phyloP scores from a whole-genome alignment of 805 yeast species.

The Ogataea saltuana region DNA sequence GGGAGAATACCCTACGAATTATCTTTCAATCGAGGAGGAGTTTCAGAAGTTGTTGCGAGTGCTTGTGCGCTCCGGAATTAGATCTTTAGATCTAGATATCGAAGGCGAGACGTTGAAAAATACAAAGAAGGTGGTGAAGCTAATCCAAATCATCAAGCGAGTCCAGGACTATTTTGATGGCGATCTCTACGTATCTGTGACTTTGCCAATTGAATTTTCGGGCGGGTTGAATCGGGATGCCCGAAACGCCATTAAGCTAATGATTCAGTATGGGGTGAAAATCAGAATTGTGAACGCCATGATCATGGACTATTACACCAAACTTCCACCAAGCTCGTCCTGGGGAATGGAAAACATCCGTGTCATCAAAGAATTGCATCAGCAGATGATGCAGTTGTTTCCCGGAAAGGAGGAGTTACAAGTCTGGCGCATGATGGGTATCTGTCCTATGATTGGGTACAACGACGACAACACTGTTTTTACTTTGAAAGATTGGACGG shows the following conservation, averaged over 20 bases:
- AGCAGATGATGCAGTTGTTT: conserved; percentile 17
- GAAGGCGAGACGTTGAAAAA: conserved; percentile 28
- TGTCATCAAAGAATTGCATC: conserved; percentile 22
- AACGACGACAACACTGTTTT: conserved; percentile 34
- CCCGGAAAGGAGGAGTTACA: conserved; percentile 7
- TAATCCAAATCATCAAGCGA: conserved; percentile 18
- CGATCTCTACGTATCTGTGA: conserved; percentile 25
- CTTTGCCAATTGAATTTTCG: conserved; percentile 33
- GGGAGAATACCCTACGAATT: conserved; percentile 28
- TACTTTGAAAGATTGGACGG: conserved; percentile 26
- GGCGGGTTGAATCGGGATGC: conserved; percentile 26
- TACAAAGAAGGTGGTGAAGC: conserved; percentile 8
- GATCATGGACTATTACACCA: conserved; percentile 37
- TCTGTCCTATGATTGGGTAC: conserved; percentile 38
- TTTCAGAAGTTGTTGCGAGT: conserved; percentile 16
- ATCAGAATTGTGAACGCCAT: conserved; percentile 27
- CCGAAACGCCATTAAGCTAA: conserved; percentile 16
- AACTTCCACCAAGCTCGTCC: conserved; percentile 17
- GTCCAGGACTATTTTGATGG: conserved; percentile 11
- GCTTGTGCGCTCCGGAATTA: conserved; percentile 18
- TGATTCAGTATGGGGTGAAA: conserved; percentile 12
- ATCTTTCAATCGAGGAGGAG: conserved; percentile 18
- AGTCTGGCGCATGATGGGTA: conserved; percentile 30
- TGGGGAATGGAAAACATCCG: conserved; percentile 35
- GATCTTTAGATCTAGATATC: conserved; percentile 33